phyloP scores from a whole-genome alignment of 805 yeast genomes.

The Kodamaea leandrae region DNA sequence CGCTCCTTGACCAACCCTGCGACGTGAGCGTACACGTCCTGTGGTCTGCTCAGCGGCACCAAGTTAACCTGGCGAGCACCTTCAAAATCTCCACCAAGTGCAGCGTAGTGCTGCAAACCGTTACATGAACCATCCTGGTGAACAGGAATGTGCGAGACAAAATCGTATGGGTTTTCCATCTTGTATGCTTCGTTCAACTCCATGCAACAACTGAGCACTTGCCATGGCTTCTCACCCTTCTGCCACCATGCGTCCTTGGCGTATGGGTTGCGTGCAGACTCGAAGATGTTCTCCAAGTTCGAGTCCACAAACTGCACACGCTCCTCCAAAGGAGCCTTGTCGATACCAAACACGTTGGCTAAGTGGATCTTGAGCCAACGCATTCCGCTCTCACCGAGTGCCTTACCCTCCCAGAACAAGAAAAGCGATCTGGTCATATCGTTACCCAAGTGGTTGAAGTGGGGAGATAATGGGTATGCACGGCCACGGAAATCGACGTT shows the following conservation, averaged over 20 bases:
- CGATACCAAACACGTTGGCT: constrained; percentile 72
- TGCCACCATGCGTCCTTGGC: constrained; percentile 63
- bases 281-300: constrained; percentile 51
- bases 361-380: constrained; percentile 75
- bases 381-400: constrained; percentile 61
- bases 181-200: constrained; percentile 63
- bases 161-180: constrained; percentile 62
- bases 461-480: constrained; percentile 79
- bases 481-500: constrained; percentile 81
- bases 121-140: constrained; percentile 89
- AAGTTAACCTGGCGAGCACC: constrained; percentile 81
- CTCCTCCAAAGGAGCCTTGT: constrained; percentile 65
- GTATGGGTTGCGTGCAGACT: constrained; percentile 63
- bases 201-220: constrained; percentile 65
- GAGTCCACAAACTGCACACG: constrained; percentile 59
- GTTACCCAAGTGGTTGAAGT: constrained; percentile 77
- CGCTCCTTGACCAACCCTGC: constrained; percentile 59
- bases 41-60: constrained; percentile 68
- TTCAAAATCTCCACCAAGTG: constrained; percentile 78
- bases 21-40: constrained; percentile 73
- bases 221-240: constrained; percentile 82
- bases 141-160: constrained; percentile 68
- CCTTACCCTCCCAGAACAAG: constrained; percentile 74
- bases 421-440: constrained; percentile 73
- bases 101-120: constrained; percentile 85